Evolutionary conservation across 1,284 basidiomycete genomes (phyloP).

Genomic region (Ceratobasidium sp.): DNA sequence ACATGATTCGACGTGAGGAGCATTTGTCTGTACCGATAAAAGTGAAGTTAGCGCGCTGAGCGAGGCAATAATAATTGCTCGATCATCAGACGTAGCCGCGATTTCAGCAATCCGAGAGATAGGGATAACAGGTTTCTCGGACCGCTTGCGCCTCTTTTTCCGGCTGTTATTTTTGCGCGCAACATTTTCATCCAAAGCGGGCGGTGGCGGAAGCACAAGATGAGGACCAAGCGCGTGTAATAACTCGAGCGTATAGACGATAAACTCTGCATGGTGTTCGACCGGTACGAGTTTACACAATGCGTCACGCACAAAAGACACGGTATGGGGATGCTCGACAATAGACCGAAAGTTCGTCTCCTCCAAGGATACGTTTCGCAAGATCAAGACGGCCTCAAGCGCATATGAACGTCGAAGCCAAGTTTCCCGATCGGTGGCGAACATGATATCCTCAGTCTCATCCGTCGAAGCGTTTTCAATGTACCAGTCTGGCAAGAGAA

Average conservation of each 20-base stretch:
- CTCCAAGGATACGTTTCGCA: constrained; percentile 80
- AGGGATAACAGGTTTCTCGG: constrained; percentile 59
- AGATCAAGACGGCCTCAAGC: constrained; percentile 79
- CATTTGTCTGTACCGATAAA: constrained; percentile 73
- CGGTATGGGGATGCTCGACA: constrained; percentile 69
- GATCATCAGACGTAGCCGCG: constrained; percentile 71
- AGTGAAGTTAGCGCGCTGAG: constrained; percentile 72
- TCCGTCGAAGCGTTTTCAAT: constrained; percentile 47
- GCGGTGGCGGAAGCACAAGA: constrained; percentile 58
- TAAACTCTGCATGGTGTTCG: constrained; percentile 76
- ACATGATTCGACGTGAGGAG: constrained; percentile 65
- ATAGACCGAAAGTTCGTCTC: constrained; percentile 75
- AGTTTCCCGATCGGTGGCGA: constrained; percentile 35
- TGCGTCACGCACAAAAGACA: constrained; percentile 71
- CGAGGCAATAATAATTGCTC: constrained; percentile 77
- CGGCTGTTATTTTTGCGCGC: neutral
- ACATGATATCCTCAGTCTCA: constrained; percentile 43
- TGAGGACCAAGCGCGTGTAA: constrained; percentile 67
- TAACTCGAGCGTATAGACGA: constrained; percentile 77
- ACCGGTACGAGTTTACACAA: constrained; percentile 66
- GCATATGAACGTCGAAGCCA: constrained; percentile 70
- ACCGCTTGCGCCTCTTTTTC: constrained; percentile 51
- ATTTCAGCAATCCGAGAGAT: constrained; percentile 69
- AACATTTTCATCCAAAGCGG: neutral
- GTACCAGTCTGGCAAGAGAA: constrained; percentile 85